Base-by-base conservation (phyloP, 2,329 filamentous ascomycete species). In the Periconia sp. region DNA sequence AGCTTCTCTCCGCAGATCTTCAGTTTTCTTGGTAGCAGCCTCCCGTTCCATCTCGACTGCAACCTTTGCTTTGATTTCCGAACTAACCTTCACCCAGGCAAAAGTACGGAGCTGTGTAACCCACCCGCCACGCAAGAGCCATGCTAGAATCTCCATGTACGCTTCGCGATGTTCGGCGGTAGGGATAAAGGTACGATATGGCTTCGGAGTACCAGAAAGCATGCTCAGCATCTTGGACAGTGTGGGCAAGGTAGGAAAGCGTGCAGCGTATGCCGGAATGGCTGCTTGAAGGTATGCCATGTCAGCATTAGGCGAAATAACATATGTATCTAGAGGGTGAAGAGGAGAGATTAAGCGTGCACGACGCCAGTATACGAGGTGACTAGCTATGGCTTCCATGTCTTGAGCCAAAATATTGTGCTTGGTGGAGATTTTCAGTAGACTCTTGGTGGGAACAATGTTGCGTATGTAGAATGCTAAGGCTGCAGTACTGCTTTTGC, bases 351-450 rank as follows among this genome's bases (percentile, higher is more conserved):
- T 92, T 12, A 92, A 87, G 47, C 95, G 88, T 33, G 92, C 94
- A 43, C 92, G 87, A 17, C 94, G 86, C 92, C 92, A 97, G 73
- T 95, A 95, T 48, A 97, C 91, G 50, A 99, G 86, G 73, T 97
- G 94, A 44, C 89, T 88, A 8, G 92, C 91, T 50, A 95, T 88
- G 56, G 89, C 86, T 51, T 92, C 87, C 50, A 97, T 87, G 56
- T 95, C 89, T 22, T 83, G 79, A 1, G 94, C 78, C 3, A 87
- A 85, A 38, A 97, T 86, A 15, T 85, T 81, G 37, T 87, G 83
- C 53, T 80, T 82, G 54, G 85, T 81, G 12, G 86, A 83, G 40
- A 90, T 82, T 65, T 92, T 88, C 80, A 88, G 56, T 79, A 92
- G 52, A 0, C 79, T 83, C 53, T 85, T 85, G 1, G 80, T 84